phyloP scores from a whole-genome alignment of 2,329 filamentous ascomycete genomes.

The Penicillium sp. region DNA sequence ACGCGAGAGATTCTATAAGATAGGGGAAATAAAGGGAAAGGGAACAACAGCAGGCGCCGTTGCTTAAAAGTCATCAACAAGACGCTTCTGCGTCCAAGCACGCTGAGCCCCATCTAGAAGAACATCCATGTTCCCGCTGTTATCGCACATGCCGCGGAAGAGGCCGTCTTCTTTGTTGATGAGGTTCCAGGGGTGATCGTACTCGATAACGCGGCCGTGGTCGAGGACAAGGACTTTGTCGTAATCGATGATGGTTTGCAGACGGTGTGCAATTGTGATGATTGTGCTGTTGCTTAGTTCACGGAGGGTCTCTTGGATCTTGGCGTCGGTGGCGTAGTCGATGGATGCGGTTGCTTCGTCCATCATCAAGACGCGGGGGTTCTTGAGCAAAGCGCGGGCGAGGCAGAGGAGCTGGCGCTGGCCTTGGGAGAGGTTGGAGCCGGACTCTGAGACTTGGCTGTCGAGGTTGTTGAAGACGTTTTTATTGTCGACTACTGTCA shows the following conservation, averaged over 20 bases:
- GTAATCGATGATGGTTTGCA: constrained; percentile 97
- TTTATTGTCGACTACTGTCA: constrained; percentile 68
- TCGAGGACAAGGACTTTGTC: constrained; percentile 96
- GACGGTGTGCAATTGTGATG: constrained; percentile 90
- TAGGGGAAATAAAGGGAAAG: not conserved
- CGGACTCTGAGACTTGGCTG: constrained; percentile 82
- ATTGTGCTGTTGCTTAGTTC: constrained; percentile 84
- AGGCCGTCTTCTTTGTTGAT: constrained; percentile 68
- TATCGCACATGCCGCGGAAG: constrained; percentile 69
- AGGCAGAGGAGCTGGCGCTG: constrained; percentile 94
- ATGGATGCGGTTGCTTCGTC: constrained; percentile 98
- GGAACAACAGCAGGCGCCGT: not conserved
- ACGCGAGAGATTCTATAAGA: constrained; percentile 9
- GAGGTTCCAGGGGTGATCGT: constrained; percentile 82
- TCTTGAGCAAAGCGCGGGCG: constrained; percentile 86
- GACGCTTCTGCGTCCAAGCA: constrained; percentile 49
- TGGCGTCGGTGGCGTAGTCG: constrained; percentile 91
- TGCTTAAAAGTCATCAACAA: constrained; percentile 45
- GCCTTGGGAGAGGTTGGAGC: constrained; percentile 91
- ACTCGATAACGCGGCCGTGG: constrained; percentile 83
- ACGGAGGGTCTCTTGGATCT: constrained; percentile 96
- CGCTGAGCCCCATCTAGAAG: constrained; percentile 57
- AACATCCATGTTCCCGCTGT: constrained; percentile 62
- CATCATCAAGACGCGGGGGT: constrained; percentile 94
- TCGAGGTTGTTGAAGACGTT: constrained; percentile 89